These are phyloP conservation scores for Beauveria caledonica DNA, from an alignment of 2,329 filamentous ascomycete species.

Conservation along the genomic window DNA sequence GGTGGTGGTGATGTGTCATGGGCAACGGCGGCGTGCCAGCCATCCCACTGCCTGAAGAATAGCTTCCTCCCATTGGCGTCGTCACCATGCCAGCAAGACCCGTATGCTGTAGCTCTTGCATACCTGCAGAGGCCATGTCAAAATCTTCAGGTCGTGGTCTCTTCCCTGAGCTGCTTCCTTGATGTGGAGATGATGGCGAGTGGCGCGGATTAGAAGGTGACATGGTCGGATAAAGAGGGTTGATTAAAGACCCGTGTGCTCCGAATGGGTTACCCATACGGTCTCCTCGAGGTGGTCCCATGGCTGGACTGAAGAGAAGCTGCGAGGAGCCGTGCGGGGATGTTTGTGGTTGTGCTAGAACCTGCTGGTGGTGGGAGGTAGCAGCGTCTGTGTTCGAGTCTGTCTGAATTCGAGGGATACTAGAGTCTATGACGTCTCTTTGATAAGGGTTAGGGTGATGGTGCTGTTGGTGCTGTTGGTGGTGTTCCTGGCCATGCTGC, in stretches of 20 bases:
- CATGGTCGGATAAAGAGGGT: slow-evolving; percentile 45
- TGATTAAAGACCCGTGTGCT: slow-evolving; percentile 37
- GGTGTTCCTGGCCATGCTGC: slow-evolving; percentile 22
- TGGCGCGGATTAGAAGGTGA: slow-evolving; percentile 28
- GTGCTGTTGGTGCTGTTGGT: slow-evolving; percentile 20
- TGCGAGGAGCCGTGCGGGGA: slow-evolving; percentile 10
- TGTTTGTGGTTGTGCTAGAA: slow-evolving; percentile 9
- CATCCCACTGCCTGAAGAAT: slow-evolving; percentile 27
- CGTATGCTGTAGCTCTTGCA: slow-evolving; percentile 44
- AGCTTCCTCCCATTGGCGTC: slow-evolving; percentile 42
- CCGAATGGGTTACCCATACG: slow-evolving; percentile 49
- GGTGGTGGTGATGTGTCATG: slow-evolving; percentile 58
- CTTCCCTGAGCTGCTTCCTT: slow-evolving; percentile 32
- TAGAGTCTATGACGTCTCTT: slow-evolving; percentile 6
- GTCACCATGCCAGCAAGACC: slow-evolving; percentile 50
- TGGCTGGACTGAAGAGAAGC: slow-evolving; percentile 14
- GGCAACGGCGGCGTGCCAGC: slow-evolving; percentile 17
- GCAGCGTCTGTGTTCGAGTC: not conserved
- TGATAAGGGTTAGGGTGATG: slow-evolving; percentile 15
- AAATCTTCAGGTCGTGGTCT: slow-evolving; percentile 51
- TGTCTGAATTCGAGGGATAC: slow-evolving; percentile 8
- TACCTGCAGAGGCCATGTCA: slow-evolving; percentile 44
- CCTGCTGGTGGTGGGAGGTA: slow-evolving; percentile 1
- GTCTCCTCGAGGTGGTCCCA: slow-evolving; percentile 49
- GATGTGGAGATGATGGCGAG: slow-evolving; percentile 23